Base-by-base conservation (phyloP, 257 asterid genomes). In the Nicotiana otophora region DNA sequence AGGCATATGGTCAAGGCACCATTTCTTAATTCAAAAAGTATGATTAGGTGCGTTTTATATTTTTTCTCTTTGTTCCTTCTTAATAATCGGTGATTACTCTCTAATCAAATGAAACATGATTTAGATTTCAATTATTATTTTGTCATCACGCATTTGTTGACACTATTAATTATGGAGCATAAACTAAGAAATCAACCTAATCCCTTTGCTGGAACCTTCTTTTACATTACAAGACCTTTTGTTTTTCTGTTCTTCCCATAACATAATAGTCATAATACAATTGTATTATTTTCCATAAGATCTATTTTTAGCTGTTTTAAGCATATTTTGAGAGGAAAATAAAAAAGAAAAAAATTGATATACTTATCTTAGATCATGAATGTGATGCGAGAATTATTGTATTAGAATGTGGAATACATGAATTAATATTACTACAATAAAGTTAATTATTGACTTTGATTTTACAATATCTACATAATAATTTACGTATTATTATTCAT, bases 61-160 rank as follows among this genome's bases (percentile, higher is more conserved):
- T 72, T 72, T 20, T 72, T 23, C 31, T 51, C 7, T 70, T 4
- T 72, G 60, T 72, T 58, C 7, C 14, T 42, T 69, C 77, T 69
- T 69, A 69, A 69, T 10, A 12, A 54, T 54, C 8, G 4, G 58
- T 14, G 58, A 53, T 4, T 16, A 53, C 58, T 69, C 26, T 57
- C 63, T 57, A 19, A 57, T 57, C 63, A 57, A 16, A 57, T 57
- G 3, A 46, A 72, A 3, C 36, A 72, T 72, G 20, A 72, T 72
- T 72, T 72, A 12, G 61, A 46, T 42, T 72, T 12, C 36, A 72
- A 72, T 23, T 72, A 46, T 72, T 46, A 7, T 46, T 46, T 4
- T 46, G 79, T 72, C 79, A 72, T 72, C 7, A 72, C 46, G 79
- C 61, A 23, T 72, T 72, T 72, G 39, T 72, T 46, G 78, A 72